Evolutionary conservation across 2,329 filamentous ascomycete species (phyloP).

Genomic region (Colletotrichum noveboracense): DNA sequence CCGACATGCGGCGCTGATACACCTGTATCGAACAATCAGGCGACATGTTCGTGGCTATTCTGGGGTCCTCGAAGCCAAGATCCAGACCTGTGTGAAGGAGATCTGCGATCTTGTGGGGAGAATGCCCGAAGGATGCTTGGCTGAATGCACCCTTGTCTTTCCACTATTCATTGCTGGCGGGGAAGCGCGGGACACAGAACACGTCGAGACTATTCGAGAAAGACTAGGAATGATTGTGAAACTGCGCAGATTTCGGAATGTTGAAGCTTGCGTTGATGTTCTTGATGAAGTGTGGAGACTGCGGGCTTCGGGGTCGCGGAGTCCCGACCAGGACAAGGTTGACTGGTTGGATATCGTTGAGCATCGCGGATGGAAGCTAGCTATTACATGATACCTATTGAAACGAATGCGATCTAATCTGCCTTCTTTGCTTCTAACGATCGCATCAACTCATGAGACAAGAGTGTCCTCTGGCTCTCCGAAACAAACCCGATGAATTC

Average conservation of each 20-base stretch:
- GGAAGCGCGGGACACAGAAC: not conserved
- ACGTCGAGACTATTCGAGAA: not conserved
- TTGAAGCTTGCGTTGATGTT: constrained; percentile 5
- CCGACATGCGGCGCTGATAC: not conserved
- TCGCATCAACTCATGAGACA: not conserved
- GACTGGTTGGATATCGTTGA: constrained; percentile 9
- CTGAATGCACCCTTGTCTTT: not conserved
- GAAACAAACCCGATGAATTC: not conserved
- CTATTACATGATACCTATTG: not conserved
- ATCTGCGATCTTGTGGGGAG: not conserved
- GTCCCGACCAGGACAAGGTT: not conserved
- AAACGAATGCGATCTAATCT: not conserved
- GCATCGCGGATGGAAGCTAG: constrained; percentile 13
- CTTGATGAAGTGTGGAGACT: constrained; percentile 6
- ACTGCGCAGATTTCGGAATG: constrained; percentile 8
- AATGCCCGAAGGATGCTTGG: not conserved
- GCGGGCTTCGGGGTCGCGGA: not conserved
- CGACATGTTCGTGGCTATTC: not conserved
- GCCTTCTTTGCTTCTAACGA: not conserved
- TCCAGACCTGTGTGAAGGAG: not conserved
- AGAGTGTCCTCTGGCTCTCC: not conserved
- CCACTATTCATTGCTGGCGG: not conserved
- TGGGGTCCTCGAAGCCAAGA: not conserved
- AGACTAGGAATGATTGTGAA: not conserved
- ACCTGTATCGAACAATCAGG: not conserved